Conservation (phyloP, 495 filamentous ascomycete genomes). For the Parathielavia appendiculata region DNA sequence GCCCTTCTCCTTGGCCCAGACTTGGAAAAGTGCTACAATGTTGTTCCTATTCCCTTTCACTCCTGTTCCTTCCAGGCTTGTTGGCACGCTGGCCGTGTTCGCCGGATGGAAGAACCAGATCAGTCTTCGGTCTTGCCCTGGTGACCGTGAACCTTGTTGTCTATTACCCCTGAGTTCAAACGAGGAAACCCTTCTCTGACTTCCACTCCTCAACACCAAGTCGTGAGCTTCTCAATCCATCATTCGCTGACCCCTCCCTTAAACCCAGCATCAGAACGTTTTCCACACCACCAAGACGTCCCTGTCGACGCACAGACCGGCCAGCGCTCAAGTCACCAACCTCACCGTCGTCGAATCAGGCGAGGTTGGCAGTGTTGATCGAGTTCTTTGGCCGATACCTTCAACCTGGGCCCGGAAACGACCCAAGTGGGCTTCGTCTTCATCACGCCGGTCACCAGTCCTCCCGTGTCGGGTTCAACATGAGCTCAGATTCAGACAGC, state of each 20-base stretch:
- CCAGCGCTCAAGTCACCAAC: neutral
- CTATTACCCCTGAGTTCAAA: neutral
- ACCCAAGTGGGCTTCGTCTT: neutral
- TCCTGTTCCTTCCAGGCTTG: neutral
- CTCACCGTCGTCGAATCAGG: slow-evolving; percentile 3
- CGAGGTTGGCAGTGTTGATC: neutral
- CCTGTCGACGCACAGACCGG: neutral
- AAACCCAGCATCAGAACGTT: neutral
- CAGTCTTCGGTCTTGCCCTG: neutral
- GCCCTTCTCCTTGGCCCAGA: neutral
- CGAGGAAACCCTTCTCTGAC: neutral
- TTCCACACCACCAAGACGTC: neutral
- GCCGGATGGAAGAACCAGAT: neutral
- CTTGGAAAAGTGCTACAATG: neutral
- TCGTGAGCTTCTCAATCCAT: neutral
- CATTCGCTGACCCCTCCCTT: neutral
- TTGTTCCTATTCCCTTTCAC: neutral
- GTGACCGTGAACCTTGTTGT: neutral
- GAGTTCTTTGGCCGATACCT: neutral
- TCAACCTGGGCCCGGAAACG: neutral
- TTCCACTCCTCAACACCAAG: neutral
- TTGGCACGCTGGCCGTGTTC: neutral
- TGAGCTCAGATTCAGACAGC: neutral
- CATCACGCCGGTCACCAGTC: neutral
- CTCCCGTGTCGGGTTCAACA: neutral